Evolutionary conservation across 495 filamentous ascomycete genomes (phyloP), one percentile per base, ranked within the genome.

Genomic region (Staphylotrichum longicolle): DNA sequence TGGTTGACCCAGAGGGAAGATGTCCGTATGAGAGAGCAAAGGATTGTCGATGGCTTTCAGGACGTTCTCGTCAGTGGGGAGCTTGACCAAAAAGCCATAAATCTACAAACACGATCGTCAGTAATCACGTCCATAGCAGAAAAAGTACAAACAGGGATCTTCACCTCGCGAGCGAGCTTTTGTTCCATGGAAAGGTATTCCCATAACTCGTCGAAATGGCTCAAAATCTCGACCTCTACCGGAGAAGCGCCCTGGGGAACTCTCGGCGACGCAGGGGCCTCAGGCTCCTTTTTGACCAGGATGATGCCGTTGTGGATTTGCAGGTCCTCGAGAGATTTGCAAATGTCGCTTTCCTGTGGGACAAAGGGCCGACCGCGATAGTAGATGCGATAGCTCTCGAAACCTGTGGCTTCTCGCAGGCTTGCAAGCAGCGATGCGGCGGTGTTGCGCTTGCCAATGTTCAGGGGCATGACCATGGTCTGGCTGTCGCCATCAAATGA

Each of bases 131-230:
- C n/a, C 20, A 35, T 1, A 32, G 7, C 51, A 4, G 34, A 39
- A 50, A 32, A 32, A 49, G 7, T 27, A 35, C 27, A 49, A 56
- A 35, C 32, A 3, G 48, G 10, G 5, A 5, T 45, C 72, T 62
- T 76, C 20, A 90, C 85, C 73, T 87, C 84, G 65, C 81, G 77
- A n/a, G 88, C 86, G 14, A 94, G 74, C 46, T 79, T 80, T 61
- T 91, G 89, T 46, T 90, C 82, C 70, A 94, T 84, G 54, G 84
- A 83, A 42, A 98, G 81, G 65, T 93, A 86, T 15, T 85, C 82
- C 78, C 93, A 96, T 8, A 98, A 74, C 58, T 93, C 86, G 57
- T 91, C 84, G 69, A 96, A 96, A 72, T 96, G 90, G 58, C 87
- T 84, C 58, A 96, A 74, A 27, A 98, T 86, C 62, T 93, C 90